phyloP scores from a whole-genome alignment of 176 grass and related monocot genomes.

The Triticum timopheevii region DNA sequence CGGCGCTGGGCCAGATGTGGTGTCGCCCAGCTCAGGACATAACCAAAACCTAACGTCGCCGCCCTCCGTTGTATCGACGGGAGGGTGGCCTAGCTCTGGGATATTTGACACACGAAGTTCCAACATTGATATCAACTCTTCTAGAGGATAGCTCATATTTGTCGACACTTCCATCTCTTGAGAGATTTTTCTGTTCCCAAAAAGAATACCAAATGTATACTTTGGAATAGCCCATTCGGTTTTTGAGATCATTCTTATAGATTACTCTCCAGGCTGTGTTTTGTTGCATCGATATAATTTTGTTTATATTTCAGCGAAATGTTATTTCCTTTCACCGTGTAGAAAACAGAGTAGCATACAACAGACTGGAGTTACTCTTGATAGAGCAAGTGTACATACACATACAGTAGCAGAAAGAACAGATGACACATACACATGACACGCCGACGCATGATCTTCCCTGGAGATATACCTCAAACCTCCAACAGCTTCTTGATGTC shows the following conservation, averaged over 20 bases:
- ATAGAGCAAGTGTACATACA: slow-evolving; percentile 8
- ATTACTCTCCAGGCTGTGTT: slow-evolving; percentile 14
- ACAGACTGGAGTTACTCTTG: background rate
- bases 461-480: slow-evolving; percentile 14
- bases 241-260: slow-evolving; percentile 49
- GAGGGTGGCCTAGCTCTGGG: slow-evolving; percentile 57
- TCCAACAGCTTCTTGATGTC: slow-evolving; percentile 53
- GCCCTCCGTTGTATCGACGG: slow-evolving; percentile 26
- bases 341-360: background rate
- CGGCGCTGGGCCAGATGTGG: slow-evolving; percentile 4
- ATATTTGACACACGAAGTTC: slow-evolving; percentile 61
- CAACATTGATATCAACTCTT: slow-evolving; percentile 85
- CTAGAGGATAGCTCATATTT: slow-evolving; percentile 65
- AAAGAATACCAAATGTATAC: slow-evolving; percentile 27
- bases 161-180: slow-evolving; percentile 31
- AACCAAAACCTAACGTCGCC: slow-evolving; percentile 56
- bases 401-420: background rate
- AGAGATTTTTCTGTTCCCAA: slow-evolving; percentile 25
- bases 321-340: background rate
- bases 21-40: slow-evolving; percentile 47
- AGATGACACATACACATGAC: background rate
- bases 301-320: background rate
- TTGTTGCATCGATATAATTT: slow-evolving; percentile 1
- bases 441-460: background rate
- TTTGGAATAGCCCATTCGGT: slow-evolving; percentile 43